Percentiles rank a stretch among this genome's conserved stretches.
Conservation (phyloP, 148 eudicot species). For the Heliosperma pusillum region DNA sequence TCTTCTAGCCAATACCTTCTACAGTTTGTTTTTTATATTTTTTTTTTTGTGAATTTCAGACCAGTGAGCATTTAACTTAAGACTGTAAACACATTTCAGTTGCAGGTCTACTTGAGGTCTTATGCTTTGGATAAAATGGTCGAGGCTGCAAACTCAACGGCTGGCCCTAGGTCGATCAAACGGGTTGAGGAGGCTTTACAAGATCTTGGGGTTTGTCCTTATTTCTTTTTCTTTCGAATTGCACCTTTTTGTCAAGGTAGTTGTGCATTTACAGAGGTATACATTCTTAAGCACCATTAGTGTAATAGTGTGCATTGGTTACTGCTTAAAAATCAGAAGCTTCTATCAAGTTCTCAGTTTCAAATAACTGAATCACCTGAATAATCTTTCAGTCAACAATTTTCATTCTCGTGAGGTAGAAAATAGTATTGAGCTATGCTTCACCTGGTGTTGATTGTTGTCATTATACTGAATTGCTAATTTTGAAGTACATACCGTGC, state of each 20-base stretch:
- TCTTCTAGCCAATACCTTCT: not conserved
- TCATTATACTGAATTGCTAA: not conserved
- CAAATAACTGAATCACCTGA: not conserved
- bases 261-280: too few relatives aligned
- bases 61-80: constrained; percentile 8
- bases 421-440: not conserved
- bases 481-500: not conserved
- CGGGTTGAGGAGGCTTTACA: constrained; percentile 94
- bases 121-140: constrained; percentile 98
- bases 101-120: constrained; percentile 84
- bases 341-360: not conserved
- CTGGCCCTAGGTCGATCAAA: constrained; percentile 92
- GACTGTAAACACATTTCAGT: constrained; percentile 48
- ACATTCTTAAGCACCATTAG: not conserved
- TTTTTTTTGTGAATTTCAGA: not conserved
- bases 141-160: constrained; percentile 91
- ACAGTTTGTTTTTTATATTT: not conserved
- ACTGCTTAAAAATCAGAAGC: not conserved
- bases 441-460: not conserved
- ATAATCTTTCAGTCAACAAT: not conserved
- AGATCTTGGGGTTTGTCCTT: constrained; percentile 89
- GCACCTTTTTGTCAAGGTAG: constrained; percentile 6
- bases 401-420: not conserved
- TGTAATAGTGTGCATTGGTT: not conserved
- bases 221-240: constrained; percentile 15